Evolutionary conservation across 2,329 filamentous ascomycete species (phyloP).

Genomic region (Pseudogymnoascus sp.): DNA sequence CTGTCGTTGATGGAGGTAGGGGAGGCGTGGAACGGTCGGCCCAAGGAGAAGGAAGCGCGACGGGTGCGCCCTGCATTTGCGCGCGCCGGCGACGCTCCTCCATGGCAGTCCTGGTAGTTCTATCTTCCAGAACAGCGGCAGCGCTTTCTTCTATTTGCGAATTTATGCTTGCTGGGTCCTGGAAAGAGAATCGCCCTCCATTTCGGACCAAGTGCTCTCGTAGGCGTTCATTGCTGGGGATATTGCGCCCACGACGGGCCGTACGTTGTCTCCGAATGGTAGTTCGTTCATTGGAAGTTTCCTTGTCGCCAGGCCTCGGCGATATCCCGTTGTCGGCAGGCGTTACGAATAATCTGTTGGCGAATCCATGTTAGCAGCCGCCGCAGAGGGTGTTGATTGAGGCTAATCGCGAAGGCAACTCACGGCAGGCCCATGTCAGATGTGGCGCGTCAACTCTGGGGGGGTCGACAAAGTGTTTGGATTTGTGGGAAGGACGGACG

Average conservation of each 20-base stretch:
- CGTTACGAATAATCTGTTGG: conserved; percentile 24
- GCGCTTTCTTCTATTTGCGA: not conserved
- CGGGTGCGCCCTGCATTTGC: not conserved
- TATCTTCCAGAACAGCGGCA: not conserved
- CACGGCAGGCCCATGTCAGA: conserved; percentile 2
- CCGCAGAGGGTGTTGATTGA: not conserved
- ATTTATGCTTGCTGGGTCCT: not conserved
- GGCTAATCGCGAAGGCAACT: conserved; percentile 4
- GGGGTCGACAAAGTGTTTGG: not conserved
- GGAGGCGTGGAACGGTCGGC: not conserved
- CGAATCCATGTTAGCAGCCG: not conserved
- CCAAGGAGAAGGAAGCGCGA: not conserved
- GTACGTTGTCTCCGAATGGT: conserved; percentile 21
- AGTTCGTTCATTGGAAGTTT: conserved; percentile 22
- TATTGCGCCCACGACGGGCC: not conserved
- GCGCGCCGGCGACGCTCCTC: not conserved
- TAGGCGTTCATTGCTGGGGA: not conserved
- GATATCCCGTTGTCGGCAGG: conserved; percentile 23
- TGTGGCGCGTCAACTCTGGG: conserved; percentile 3
- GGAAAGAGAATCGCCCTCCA: not conserved
- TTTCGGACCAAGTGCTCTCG: not conserved
- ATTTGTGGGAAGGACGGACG: not conserved
- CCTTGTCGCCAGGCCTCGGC: conserved; percentile 23
- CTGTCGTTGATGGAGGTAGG: not conserved
- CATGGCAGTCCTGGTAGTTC: not conserved